These are phyloP conservation scores for Herpetomonas tarakana DNA, from an alignment of 208 protist genomes.

Conservation along the genomic window DNA sequence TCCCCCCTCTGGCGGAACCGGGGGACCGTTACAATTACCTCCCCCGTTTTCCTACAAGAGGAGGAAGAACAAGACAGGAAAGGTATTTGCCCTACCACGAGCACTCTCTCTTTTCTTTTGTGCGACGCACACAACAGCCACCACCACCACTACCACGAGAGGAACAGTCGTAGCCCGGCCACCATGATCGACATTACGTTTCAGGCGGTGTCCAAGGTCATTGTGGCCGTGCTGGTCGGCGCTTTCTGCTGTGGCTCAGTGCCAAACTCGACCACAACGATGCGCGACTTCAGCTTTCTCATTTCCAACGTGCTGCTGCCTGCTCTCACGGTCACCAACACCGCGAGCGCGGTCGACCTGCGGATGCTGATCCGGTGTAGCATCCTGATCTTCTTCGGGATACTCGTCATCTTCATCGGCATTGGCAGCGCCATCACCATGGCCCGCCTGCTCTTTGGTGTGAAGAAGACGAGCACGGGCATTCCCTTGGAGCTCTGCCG, in stretches of 20 bases:
- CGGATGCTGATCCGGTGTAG: conserved; percentile 44
- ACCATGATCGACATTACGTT: conserved; percentile 65
- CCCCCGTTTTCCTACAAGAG: background rate
- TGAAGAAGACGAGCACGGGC: conserved; percentile 26
- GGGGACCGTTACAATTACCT: too few species aligned
- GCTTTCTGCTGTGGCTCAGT: conserved; percentile 49
- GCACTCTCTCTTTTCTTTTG: too few species aligned
- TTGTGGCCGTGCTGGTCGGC: conserved; percentile 71
- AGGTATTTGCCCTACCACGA: background rate
- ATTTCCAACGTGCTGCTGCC: conserved; percentile 63
- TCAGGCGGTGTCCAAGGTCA: conserved; percentile 66
- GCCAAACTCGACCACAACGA: conserved; percentile 36
- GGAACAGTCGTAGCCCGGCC: too few species aligned
- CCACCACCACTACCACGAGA: too few species aligned
- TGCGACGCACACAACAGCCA: too few species aligned
- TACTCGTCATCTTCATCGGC: conserved; percentile 34
- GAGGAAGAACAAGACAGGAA: conserved; percentile 4
- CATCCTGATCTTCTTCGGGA: conserved; percentile 45
- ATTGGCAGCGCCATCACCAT: conserved; percentile 15
- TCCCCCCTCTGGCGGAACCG: too few species aligned
- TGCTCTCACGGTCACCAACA: conserved; percentile 65
- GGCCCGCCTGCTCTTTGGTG: conserved; percentile 20
- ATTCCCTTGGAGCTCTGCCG: conserved; percentile 44
- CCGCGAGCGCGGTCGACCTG: conserved; percentile 29
- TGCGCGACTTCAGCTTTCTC: conserved; percentile 68